Conservation (phyloP, 176 grass and related monocot genomes). For the Stipa capillata region DNA sequence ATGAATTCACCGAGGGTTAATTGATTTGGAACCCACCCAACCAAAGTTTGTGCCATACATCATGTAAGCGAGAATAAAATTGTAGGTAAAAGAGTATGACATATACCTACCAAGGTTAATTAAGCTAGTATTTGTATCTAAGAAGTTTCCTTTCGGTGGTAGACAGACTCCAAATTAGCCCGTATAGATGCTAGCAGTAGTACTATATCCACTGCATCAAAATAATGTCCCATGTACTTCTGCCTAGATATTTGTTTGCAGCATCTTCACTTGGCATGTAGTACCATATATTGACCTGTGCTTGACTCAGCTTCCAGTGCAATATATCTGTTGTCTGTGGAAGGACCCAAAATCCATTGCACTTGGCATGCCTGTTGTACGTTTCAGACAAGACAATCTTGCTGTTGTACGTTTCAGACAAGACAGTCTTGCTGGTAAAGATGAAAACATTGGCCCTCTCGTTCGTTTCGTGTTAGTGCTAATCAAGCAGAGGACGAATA, state of each 20-base stretch:
- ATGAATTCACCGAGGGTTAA: not conserved
- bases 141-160: not conserved
- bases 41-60: no score
- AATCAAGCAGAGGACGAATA: not conserved
- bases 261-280: not conserved
- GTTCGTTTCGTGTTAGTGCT: not conserved
- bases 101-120: conserved; percentile 11
- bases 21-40: not conserved
- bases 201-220: no score
- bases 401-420: not conserved
- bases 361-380: not conserved
- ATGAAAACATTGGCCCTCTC: no score
- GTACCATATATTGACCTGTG: not conserved
- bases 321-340: not conserved
- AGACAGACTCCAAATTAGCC: not conserved
- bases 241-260: not conserved
- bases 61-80: not conserved
- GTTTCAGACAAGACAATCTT: not conserved
- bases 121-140: not conserved
- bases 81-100: conserved; percentile 28
- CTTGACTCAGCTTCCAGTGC: not conserved
- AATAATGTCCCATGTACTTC: not conserved
- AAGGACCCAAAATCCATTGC: not conserved
- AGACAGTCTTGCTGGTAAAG: not conserved
- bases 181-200: no score